Percentiles rank a stretch among this genome's conserved stretches.
Evolutionary conservation across 2,329 filamentous ascomycete species (phyloP).

Genomic region (Corniculantispora saksenae): DNA sequence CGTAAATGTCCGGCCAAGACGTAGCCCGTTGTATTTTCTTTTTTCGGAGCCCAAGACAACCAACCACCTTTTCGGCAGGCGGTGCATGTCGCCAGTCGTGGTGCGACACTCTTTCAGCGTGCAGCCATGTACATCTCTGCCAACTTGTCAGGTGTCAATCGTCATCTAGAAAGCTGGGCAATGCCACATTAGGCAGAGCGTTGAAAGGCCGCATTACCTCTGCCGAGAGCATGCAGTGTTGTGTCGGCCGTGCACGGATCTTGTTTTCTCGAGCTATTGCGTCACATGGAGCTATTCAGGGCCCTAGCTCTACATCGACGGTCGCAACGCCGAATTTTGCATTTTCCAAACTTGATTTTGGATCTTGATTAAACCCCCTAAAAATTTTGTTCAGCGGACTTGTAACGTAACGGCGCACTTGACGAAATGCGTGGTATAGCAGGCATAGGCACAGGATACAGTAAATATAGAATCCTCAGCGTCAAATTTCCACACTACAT

Average conservation of each 20-base stretch:
- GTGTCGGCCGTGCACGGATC: not conserved
- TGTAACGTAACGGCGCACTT: not conserved
- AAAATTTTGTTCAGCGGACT: not conserved
- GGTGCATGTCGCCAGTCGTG: not conserved
- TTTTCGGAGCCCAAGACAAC: not conserved
- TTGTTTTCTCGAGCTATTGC: not conserved
- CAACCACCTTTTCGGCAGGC: not conserved
- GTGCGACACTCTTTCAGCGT: not conserved
- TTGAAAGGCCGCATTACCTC: not conserved
- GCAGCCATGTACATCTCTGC: not conserved
- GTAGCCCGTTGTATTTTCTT: not conserved
- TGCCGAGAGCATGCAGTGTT: not conserved
- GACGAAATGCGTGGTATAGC: no score
- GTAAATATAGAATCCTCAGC: no score
- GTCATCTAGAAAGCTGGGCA: not conserved
- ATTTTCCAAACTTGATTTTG: not conserved
- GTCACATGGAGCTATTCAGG: not conserved
- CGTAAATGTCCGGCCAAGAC: not conserved
- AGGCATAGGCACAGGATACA: no score
- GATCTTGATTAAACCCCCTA: not conserved
- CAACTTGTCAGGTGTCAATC: not conserved
- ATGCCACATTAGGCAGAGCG: not conserved
- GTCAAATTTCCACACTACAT: no score
- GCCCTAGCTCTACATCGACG: not conserved
- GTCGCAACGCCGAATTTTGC: not conserved